phyloP scores from a whole-genome alignment of 208 protist genomes.

The Trypanosoma brucei region DNA sequence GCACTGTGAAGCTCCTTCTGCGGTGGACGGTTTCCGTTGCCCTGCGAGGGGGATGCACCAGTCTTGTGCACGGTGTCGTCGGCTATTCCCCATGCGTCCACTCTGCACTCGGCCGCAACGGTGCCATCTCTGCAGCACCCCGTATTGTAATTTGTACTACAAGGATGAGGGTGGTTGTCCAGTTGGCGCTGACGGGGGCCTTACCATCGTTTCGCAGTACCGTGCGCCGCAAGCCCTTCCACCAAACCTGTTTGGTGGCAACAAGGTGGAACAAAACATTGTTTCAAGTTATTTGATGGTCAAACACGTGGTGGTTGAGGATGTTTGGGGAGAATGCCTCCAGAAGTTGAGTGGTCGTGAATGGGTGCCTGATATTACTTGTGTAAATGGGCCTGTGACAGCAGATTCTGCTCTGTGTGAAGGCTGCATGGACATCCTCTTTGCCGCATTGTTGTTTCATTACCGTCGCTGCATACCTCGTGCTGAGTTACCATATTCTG shows the following conservation, averaged over 20 bases:
- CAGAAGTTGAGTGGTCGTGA: slow-evolving; percentile 30
- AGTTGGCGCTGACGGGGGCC: not conserved
- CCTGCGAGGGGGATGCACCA: slow-evolving; percentile 42
- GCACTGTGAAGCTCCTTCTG: slow-evolving; percentile 44
- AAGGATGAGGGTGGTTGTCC: slow-evolving; percentile 33
- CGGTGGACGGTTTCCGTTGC: slow-evolving; percentile 69
- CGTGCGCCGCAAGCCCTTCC: slow-evolving; percentile 26
- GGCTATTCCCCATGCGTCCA: slow-evolving; percentile 67
- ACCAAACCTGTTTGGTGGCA: slow-evolving; percentile 53
- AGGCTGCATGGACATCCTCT: slow-evolving; percentile 43
- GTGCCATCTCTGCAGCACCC: slow-evolving; percentile 68
- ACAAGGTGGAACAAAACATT: slow-evolving; percentile 68
- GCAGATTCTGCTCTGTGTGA: slow-evolving; percentile 46
- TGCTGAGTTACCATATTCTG: slow-evolving; percentile 47
- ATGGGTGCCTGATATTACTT: slow-evolving; percentile 61
- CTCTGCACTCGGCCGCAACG: slow-evolving; percentile 65
- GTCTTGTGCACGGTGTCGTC: slow-evolving; percentile 35
- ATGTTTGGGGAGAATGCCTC: slow-evolving; percentile 50
- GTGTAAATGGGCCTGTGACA: slow-evolving; percentile 40
- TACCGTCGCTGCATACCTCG: slow-evolving; percentile 58
- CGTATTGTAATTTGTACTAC: slow-evolving; percentile 81
- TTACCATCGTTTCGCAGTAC: slow-evolving; percentile 19
- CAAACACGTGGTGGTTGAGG: slow-evolving; percentile 25
- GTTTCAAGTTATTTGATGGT: slow-evolving; percentile 51
- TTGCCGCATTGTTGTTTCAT: slow-evolving; percentile 72